phyloP scores from a whole-genome alignment of 2,329 filamentous ascomycete species.

The Colletotrichum magnum region DNA sequence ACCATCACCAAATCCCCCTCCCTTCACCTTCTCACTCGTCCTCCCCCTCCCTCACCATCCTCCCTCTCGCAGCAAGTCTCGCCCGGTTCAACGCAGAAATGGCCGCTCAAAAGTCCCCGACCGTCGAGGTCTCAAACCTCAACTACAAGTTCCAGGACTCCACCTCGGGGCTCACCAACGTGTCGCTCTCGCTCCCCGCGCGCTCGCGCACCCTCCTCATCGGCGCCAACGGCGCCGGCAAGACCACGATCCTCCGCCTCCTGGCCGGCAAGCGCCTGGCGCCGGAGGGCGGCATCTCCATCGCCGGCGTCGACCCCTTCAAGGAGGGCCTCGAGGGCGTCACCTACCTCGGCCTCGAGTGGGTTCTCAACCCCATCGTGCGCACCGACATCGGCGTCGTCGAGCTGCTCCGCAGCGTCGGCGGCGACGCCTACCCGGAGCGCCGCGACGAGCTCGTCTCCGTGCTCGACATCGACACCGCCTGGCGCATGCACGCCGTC shows the following conservation, averaged over 20 bases:
- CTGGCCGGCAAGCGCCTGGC: conserved; percentile 95
- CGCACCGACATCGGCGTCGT: conserved; percentile 93
- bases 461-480: conserved; percentile 92
- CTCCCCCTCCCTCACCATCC: background rate
- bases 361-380: conserved; percentile 97
- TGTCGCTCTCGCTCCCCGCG: conserved; percentile 83
- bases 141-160: conserved; percentile 93
- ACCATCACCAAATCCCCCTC: background rate
- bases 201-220: conserved; percentile 91
- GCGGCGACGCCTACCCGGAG: conserved; percentile 85
- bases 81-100: conserved; percentile 43
- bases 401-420: conserved; percentile 87
- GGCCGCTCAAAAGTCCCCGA: conserved; percentile 58
- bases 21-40: background rate
- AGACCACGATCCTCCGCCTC: conserved; percentile 95
- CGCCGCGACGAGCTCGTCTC: conserved; percentile 88
- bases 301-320: conserved; percentile 93
- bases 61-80: conserved; percentile 4
- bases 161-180: conserved; percentile 80
- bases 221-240: conserved; percentile 96
- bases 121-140: conserved; percentile 81
- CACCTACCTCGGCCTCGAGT: conserved; percentile 96
- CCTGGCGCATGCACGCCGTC: conserved; percentile 97
- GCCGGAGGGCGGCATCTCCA: conserved; percentile 79
- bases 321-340: conserved; percentile 91